Percentiles rank a stretch among this genome's conserved stretches.
Conservation (phyloP, 78 protist genomes). For the Dictyostelium firmibasis region DNA sequence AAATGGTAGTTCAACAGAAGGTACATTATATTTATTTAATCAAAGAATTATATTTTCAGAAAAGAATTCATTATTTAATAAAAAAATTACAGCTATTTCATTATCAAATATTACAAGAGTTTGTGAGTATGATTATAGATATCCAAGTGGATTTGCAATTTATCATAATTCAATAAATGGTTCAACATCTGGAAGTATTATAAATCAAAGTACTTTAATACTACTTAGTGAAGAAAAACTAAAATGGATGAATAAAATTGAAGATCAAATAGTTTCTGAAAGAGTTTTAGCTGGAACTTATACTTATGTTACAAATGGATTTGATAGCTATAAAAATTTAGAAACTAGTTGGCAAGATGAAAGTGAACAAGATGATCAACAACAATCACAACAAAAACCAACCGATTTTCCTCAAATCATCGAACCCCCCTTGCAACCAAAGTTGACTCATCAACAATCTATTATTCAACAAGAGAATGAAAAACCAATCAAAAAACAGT, state of each 20-base stretch:
- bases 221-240: constrained; percentile 21
- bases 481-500: not conserved
- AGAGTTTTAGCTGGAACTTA: constrained; percentile 4
- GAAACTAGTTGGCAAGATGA: not conserved
- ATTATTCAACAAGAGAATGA: not conserved
- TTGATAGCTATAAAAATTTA: not conserved
- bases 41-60: not conserved
- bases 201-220: not conserved
- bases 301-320: not conserved
- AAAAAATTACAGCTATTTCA: not conserved
- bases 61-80: not conserved
- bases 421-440: not conserved
- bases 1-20: not conserved
- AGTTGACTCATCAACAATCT: not conserved
- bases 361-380: not conserved
- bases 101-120: not conserved
- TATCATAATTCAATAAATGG: not conserved
- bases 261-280: constrained; percentile 30
- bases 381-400: not conserved
- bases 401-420: not conserved
- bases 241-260: constrained; percentile 51
- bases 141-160: not conserved
- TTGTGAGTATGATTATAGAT: not conserved
- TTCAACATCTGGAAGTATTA: not conserved
- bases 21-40: not conserved